A percentile compares a stretch with the other conserved stretches of the same genome.
phyloP scores from a whole-genome alignment of 2,329 filamentous ascomycete genomes.

The Rhynchosporium secalis region DNA sequence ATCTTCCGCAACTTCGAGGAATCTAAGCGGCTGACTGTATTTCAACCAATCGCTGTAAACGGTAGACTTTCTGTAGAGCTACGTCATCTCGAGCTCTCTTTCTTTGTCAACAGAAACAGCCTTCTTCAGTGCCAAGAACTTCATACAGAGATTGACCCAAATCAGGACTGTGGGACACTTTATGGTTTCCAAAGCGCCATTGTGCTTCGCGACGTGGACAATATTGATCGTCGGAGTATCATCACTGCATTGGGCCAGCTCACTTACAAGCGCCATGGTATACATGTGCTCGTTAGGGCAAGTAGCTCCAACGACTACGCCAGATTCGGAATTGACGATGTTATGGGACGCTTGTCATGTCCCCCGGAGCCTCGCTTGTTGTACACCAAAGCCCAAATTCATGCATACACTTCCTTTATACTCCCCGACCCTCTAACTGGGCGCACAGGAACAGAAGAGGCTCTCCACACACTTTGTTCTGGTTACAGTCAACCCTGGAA shows the following conservation, averaged over 20 bases:
- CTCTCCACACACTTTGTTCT: slow-evolving; percentile 50
- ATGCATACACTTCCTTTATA: slow-evolving; percentile 20
- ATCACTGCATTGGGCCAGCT: slow-evolving; percentile 52
- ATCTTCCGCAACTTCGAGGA: slow-evolving; percentile 55
- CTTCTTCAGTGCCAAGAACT: slow-evolving; percentile 52
- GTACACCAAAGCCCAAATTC: slow-evolving; percentile 21
- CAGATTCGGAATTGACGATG: slow-evolving; percentile 52
- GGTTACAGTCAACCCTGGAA: slow-evolving; percentile 44
- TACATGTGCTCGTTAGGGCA: slow-evolving; percentile 47
- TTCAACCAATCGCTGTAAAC: slow-evolving; percentile 42
- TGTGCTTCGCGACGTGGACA: slow-evolving; percentile 50
- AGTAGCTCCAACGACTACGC: slow-evolving; percentile 44
- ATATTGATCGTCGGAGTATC: slow-evolving; percentile 48
- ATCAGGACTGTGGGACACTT: slow-evolving; percentile 60
- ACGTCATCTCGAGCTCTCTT: slow-evolving; percentile 52
- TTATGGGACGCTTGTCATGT: slow-evolving; percentile 56
- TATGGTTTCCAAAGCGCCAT: slow-evolving; percentile 61
- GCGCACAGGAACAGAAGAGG: slow-evolving; percentile 62
- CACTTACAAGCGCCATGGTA: slow-evolving; percentile 35
- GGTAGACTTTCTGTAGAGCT: slow-evolving; percentile 48
- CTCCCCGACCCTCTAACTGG: slow-evolving; percentile 58
- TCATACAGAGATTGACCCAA: slow-evolving; percentile 50
- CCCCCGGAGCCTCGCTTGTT: slow-evolving; percentile 40
- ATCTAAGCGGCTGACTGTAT: slow-evolving; percentile 46
- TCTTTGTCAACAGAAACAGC: slow-evolving; percentile 47